phyloP scores from a whole-genome alignment of 2,329 filamentous ascomycete species.

The Fusarium miscanthi region DNA sequence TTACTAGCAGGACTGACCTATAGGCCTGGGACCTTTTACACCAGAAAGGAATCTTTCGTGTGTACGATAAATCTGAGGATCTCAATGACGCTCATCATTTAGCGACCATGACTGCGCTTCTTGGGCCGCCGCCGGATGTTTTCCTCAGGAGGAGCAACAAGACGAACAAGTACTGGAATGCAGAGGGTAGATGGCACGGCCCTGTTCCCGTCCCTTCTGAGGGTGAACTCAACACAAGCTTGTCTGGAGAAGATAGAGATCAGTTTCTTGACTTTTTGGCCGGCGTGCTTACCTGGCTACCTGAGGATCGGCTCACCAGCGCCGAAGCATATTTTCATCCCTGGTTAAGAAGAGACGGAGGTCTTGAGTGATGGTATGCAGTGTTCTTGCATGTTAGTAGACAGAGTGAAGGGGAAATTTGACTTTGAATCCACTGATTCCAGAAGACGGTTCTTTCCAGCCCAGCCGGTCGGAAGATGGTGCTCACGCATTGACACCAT shows the following conservation, averaged over 20 bases:
- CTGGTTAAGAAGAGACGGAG: constrained; percentile 19
- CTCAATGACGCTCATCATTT: constrained; percentile 46
- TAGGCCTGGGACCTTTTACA: constrained; percentile 46
- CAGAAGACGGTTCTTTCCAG: no score
- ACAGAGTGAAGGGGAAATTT: no score
- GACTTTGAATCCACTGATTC: no score
- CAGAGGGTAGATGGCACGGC: constrained; percentile 45
- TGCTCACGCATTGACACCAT: no score
- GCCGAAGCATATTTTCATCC: constrained; percentile 42
- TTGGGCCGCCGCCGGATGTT: constrained; percentile 44
- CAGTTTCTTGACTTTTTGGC: constrained; percentile 37
- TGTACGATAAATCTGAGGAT: constrained; percentile 40
- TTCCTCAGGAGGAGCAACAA: constrained; percentile 39
- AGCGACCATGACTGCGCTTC: constrained; percentile 44
- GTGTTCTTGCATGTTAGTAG: no score
- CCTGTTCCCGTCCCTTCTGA: constrained; percentile 38
- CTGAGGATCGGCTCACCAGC: constrained; percentile 37
- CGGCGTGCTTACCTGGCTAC: constrained; percentile 41
- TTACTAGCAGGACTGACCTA: background rate
- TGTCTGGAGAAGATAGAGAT: constrained; percentile 33
- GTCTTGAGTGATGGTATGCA: no score
- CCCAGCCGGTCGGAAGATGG: no score
- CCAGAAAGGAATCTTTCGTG: constrained; percentile 33
- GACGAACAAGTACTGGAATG: constrained; percentile 44
- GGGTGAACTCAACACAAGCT: constrained; percentile 4